phyloP scores from a whole-genome alignment of 768 basidiomycete species.

The Xerocomus potaroensis region DNA sequence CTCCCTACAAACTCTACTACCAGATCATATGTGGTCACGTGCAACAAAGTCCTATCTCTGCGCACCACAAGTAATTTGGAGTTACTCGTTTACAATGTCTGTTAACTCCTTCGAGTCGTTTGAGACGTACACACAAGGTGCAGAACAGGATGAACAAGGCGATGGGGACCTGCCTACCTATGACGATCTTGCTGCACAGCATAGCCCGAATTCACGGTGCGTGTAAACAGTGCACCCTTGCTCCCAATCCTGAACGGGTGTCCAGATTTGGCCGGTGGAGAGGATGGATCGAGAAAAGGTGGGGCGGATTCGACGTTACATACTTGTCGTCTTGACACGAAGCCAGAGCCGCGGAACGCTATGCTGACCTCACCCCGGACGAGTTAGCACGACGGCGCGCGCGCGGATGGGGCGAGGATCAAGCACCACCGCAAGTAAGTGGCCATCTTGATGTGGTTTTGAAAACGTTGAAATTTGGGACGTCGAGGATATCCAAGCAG shows the following conservation, averaged over 20 bases:
- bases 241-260: conserved; percentile 1
- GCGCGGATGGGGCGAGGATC: conserved; percentile 67
- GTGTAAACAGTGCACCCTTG: conserved; percentile 13
- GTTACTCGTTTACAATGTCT: conserved; percentile 14
- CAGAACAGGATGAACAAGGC: conserved; percentile 40
- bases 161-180: conserved; percentile 70
- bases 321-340: conserved; percentile 1
- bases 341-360: conserved; percentile 77
- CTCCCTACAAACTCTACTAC: too few species aligned
- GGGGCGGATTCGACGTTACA: conserved; percentile 3
- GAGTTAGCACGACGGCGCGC: conserved; percentile 53
- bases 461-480: conserved; percentile 3
- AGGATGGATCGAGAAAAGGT: conserved; percentile 89
- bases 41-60: not conserved
- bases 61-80: not conserved
- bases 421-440: conserved; percentile 14
- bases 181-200: conserved; percentile 70
- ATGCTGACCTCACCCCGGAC: conserved; percentile 58
- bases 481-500: conserved; percentile 15
- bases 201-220: conserved; percentile 80
- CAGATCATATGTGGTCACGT: conserved; percentile 15
- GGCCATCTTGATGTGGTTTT: not conserved
- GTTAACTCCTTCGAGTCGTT: conserved; percentile 20
- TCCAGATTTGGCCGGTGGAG: conserved; percentile 80
- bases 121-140: conserved; percentile 25